Evolutionary conservation across 2,329 filamentous ascomycete species (phyloP).

Genomic region (Ophiostoma pallidulum): DNA sequence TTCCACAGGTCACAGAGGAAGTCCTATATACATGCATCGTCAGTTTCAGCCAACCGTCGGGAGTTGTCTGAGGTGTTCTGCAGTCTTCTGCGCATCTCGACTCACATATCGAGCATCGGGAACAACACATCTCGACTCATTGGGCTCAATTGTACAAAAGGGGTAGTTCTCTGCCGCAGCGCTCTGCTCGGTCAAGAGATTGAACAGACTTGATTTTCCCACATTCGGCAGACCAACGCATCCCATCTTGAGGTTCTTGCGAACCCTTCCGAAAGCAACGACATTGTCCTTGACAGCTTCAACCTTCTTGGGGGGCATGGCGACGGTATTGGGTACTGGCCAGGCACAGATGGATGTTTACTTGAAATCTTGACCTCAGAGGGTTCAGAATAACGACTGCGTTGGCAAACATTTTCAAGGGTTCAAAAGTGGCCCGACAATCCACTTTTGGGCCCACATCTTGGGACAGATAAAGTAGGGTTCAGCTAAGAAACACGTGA

Average conservation of each 20-base stretch:
- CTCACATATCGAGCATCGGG: conserved; percentile 35
- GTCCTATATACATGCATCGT: conserved; percentile 29
- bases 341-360: too few species aligned
- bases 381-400: too few species aligned
- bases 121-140: conserved; percentile 36
- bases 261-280: conserved; percentile 34
- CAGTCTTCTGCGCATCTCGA: conserved; percentile 10
- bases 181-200: conserved; percentile 36
- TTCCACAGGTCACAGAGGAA: conserved; percentile 37
- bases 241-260: conserved; percentile 38
- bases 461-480: too few species aligned
- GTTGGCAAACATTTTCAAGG: too few species aligned
- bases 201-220: conserved; percentile 37
- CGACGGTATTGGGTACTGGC: conserved; percentile 12
- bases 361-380: too few species aligned
- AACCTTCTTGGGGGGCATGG: conserved; percentile 34
- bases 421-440: too few species aligned
- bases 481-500: too few species aligned
- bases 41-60: not conserved
- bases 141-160: conserved; percentile 38
- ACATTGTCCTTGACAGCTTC: conserved; percentile 33
- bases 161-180: conserved; percentile 36
- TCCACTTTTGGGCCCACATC: too few species aligned
- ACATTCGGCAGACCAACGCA: conserved; percentile 37
- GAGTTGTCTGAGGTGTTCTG: too few species aligned